Evolutionary conservation across 257 asterid species (phyloP).

Genomic region (Nicotiana sylvestris): DNA sequence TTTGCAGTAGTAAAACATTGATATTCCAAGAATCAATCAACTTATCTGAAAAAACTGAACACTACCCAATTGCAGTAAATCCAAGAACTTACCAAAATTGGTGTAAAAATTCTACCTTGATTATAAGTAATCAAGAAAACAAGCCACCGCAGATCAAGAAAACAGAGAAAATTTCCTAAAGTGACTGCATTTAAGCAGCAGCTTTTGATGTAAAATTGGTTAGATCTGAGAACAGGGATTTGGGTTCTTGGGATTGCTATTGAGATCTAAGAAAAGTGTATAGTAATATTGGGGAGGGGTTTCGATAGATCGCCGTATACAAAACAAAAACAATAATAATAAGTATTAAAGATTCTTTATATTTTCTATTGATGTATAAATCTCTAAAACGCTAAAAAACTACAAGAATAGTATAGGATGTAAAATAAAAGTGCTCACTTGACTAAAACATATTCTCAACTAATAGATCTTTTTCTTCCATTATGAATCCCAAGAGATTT

Average conservation of each 20-base stretch:
- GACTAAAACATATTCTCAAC: too few species aligned
- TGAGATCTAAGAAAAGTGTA: slow-evolving; percentile 11
- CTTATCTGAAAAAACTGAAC: background rate
- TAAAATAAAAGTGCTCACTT: too few species aligned
- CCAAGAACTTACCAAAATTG: background rate
- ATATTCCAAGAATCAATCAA: background rate
- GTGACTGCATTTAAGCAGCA: background rate
- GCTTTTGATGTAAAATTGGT: background rate
- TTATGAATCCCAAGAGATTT: too few species aligned
- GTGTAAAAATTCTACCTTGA: background rate
- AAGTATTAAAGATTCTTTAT: too few species aligned
- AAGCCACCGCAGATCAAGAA: background rate
- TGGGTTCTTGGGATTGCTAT: slow-evolving; percentile 6
- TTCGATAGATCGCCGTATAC: background rate
- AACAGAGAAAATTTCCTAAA: background rate
- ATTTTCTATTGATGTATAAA: too few species aligned
- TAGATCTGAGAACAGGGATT: slow-evolving; percentile 3
- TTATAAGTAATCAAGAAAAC: background rate
- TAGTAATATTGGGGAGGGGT: background rate
- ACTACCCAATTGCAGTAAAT: slow-evolving; percentile 5
- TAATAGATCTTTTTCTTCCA: too few species aligned
- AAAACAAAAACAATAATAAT: too few species aligned
- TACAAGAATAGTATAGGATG: too few species aligned
- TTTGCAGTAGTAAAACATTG: background rate
- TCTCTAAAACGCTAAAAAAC: too few species aligned